Conservation (phyloP, 306 rosid species). For the Cicer chorassanicum region DNA sequence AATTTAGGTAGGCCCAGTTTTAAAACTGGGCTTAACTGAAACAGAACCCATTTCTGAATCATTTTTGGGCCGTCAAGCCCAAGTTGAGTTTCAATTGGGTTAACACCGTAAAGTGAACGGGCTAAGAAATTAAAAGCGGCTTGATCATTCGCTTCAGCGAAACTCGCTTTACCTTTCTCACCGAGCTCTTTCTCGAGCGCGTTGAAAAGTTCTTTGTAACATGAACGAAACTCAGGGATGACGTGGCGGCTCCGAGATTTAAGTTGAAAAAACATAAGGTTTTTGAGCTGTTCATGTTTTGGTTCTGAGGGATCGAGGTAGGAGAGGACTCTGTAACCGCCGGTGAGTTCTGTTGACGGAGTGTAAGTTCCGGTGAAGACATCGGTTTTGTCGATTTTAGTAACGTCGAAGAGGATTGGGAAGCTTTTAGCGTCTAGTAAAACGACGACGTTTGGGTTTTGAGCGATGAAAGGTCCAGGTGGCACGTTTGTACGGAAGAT, state of each 20-base stretch:
- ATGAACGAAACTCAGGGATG: conserved; percentile 68
- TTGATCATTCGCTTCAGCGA: conserved; percentile 70
- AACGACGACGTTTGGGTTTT: conserved; percentile 66
- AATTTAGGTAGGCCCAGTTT: conserved; percentile 68
- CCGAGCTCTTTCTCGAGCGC: conserved; percentile 61
- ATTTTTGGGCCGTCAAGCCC: conserved; percentile 78
- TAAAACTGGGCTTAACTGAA: conserved; percentile 74
- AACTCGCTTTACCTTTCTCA: conserved; percentile 58
- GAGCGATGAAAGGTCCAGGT: conserved; percentile 72
- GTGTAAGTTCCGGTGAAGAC: conserved; percentile 87
- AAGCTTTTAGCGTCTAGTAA: conserved; percentile 83
- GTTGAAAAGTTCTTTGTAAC: conserved; percentile 56
- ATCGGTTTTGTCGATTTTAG: conserved; percentile 78
- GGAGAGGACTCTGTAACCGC: conserved; percentile 79
- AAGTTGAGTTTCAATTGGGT: conserved; percentile 61
- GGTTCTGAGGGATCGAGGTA: conserved; percentile 95
- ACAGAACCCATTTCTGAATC: conserved; percentile 75
- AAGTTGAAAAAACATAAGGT: conserved; percentile 68
- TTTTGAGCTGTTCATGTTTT: conserved; percentile 65
- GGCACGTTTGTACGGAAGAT: conserved; percentile 86
- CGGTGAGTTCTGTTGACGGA: conserved; percentile 85
- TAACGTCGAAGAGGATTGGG: conserved; percentile 72
- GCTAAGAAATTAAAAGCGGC: conserved; percentile 84
- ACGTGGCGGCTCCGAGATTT: conserved; percentile 64
- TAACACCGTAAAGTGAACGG: conserved; percentile 55